A percentile compares a stretch with the other conserved stretches of the same genome.
Conservation (phyloP, 106 monocot species). For the Posidonia australis region DNA sequence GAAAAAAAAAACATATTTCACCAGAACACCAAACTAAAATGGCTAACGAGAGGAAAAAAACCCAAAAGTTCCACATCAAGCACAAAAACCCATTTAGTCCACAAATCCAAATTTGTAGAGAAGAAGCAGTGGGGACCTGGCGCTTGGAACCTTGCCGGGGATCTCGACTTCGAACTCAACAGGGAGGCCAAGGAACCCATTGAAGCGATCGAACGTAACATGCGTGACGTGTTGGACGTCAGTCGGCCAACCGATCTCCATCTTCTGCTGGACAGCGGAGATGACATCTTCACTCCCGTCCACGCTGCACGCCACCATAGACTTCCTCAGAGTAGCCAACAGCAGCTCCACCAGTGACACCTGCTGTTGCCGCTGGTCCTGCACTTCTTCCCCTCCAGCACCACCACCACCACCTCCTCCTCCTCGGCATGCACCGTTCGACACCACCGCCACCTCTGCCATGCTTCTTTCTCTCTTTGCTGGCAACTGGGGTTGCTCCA, state of each 20-base stretch:
- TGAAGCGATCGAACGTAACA: conserved; percentile 79
- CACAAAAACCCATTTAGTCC: no score
- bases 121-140: conserved; percentile 31
- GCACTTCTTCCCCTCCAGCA: conserved; percentile 10
- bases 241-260: conserved; percentile 92
- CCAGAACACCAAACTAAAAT: no score
- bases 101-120: no score
- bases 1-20: no score
- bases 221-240: conserved; percentile 80
- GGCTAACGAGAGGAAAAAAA: no score
- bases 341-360: conserved; percentile 43
- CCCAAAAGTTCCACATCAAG: no score
- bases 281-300: conserved; percentile 20
- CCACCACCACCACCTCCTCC: conserved; percentile 21
- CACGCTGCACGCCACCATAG: conserved; percentile 47
- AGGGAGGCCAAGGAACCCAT: conserved; percentile 85
- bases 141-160: conserved; percentile 63
- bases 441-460: conserved; percentile 1
- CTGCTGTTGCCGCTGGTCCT: conserved; percentile 20
- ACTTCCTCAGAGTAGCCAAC: conserved; percentile 53
- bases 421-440: conserved; percentile 10
- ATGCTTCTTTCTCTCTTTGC: no score
- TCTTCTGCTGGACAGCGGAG: conserved; percentile 10
- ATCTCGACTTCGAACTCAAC: conserved; percentile 76
- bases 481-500: no score